Percentiles rank a stretch among this genome's conserved stretches.
phyloP scores from a whole-genome alignment of 805 yeast species.

The Lipomyces sp. region DNA sequence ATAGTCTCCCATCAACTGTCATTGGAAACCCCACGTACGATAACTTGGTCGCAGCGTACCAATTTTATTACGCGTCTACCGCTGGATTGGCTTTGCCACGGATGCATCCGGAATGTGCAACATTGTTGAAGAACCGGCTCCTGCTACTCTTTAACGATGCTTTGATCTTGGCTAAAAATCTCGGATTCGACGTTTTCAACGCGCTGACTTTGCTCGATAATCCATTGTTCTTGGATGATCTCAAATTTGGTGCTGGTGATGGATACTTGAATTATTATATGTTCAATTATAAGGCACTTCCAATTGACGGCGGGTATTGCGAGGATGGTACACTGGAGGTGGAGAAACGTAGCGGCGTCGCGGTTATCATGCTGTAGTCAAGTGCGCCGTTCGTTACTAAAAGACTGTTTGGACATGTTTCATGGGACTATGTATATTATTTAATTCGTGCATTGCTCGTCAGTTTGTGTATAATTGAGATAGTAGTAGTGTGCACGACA shows the following conservation, averaged over 20 bases:
- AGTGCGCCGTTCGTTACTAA: neutral
- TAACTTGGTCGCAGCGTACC: constrained; percentile 81
- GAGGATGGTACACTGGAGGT: constrained; percentile 57
- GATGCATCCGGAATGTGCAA: constrained; percentile 50
- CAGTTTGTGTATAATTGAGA: neutral
- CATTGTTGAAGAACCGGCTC: constrained; percentile 62
- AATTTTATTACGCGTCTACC: constrained; percentile 86
- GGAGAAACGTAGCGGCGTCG: constrained; percentile 75
- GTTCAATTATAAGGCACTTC: constrained; percentile 85
- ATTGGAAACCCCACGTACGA: constrained; percentile 61
- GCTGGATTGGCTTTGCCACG: constrained; percentile 51
- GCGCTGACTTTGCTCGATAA: constrained; percentile 92
- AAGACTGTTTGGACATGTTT: neutral
- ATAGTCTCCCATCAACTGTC: constrained; percentile 85
- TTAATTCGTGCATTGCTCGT: neutral
- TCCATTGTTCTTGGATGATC: constrained; percentile 74
- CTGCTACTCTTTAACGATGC: constrained; percentile 70
- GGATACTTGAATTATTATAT: constrained; percentile 88
- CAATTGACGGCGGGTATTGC: constrained; percentile 80
- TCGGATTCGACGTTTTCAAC: constrained; percentile 86
- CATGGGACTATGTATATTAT: neutral
- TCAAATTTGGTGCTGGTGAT: constrained; percentile 92
- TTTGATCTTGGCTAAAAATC: constrained; percentile 68
- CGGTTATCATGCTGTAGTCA: constrained; percentile 73
- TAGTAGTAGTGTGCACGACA: neutral